A percentile compares a stretch with the other conserved stretches of the same genome.
Evolutionary conservation across 352 stramenopile species (phyloP).

Genomic region (Phytopythium chamaehyphon): DNA sequence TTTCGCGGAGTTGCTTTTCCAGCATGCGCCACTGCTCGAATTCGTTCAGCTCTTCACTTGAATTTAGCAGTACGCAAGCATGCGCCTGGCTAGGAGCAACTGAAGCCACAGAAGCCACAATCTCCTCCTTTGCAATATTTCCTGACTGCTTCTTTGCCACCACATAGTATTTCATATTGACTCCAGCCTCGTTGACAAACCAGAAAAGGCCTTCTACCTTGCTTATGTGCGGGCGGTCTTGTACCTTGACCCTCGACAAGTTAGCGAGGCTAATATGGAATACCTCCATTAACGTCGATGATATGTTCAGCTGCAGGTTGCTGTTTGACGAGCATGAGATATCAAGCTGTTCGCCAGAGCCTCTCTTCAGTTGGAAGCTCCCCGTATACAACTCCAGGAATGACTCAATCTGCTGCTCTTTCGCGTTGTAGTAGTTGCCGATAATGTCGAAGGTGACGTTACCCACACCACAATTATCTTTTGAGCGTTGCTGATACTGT

Average conservation of each 20-base stretch:
- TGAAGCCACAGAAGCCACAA: constrained; percentile 44
- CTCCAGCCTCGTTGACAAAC: constrained; percentile 78
- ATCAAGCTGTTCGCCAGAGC: constrained; percentile 50
- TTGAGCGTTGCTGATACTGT: constrained; percentile 33
- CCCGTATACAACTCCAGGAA: constrained; percentile 86
- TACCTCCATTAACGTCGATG: constrained; percentile 75
- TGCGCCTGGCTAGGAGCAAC: constrained; percentile 48
- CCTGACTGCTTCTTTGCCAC: constrained; percentile 67
- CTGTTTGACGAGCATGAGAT: constrained; percentile 75
- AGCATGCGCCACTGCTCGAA: constrained; percentile 78
- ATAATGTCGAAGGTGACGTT: constrained; percentile 81
- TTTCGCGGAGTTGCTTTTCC: constrained; percentile 79
- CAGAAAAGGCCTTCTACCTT: constrained; percentile 80
- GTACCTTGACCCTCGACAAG: constrained; percentile 63
- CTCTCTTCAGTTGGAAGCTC: constrained; percentile 73
- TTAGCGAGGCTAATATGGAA: constrained; percentile 59
- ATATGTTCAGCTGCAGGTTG: constrained; percentile 87
- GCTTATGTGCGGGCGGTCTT: constrained; percentile 71
- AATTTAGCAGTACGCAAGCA: constrained; percentile 57
- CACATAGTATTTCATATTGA: constrained; percentile 80
- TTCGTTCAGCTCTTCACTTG: constrained; percentile 58
- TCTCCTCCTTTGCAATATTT: constrained; percentile 39
- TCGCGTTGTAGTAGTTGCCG: constrained; percentile 88
- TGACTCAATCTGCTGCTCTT: constrained; percentile 63
- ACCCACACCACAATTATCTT: constrained; percentile 66